These are phyloP conservation scores for Picochlorum costavermella DNA, from an alignment of 139 green algal species.

Conservation along the genomic window DNA sequence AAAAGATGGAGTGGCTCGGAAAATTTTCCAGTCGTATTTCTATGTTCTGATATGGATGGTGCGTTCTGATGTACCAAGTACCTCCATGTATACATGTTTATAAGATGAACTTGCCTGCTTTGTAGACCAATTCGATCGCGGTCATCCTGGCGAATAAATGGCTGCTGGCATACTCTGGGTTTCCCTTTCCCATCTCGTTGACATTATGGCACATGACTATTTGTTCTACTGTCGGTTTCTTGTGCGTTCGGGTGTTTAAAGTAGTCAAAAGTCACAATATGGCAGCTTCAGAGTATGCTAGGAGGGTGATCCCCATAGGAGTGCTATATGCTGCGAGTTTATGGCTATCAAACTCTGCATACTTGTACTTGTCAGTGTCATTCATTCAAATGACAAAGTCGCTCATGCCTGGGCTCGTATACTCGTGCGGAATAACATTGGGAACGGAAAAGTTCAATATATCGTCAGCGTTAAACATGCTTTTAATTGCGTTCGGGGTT, in stretches of 20 bases:
- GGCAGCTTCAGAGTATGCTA: conserved; percentile 49
- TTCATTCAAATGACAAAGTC: conserved; percentile 99
- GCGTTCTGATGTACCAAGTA: neutral
- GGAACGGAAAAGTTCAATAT: conserved; percentile 65
- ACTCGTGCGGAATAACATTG: conserved; percentile 32
- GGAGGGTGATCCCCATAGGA: conserved; percentile 76
- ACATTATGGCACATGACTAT: conserved; percentile 83
- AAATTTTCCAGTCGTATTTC: conserved; percentile 17
- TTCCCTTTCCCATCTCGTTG: conserved; percentile 84
- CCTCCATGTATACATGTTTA: conserved; percentile 17
- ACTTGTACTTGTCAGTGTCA: conserved; percentile 93
- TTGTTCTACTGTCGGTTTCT: conserved; percentile 65
- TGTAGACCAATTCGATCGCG: conserved; percentile 4
- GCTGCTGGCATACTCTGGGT: conserved; percentile 76
- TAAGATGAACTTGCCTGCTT: conserved; percentile 9
- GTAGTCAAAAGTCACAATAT: conserved; percentile 72
- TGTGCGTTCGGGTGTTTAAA: conserved; percentile 40
- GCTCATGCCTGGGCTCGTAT: conserved; percentile 44
- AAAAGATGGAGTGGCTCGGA: neutral
- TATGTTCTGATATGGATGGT: conserved; percentile 31
- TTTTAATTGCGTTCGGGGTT: conserved; percentile 81
- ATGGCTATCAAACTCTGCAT: conserved; percentile 92
- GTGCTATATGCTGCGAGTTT: conserved; percentile 84
- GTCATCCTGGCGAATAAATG: conserved; percentile 97
- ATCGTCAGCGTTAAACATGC: conserved; percentile 71